These are phyloP conservation scores for Anethum foeniculum DNA, from an alignment of 140 eudicot genomes.

Conservation along the genomic window DNA sequence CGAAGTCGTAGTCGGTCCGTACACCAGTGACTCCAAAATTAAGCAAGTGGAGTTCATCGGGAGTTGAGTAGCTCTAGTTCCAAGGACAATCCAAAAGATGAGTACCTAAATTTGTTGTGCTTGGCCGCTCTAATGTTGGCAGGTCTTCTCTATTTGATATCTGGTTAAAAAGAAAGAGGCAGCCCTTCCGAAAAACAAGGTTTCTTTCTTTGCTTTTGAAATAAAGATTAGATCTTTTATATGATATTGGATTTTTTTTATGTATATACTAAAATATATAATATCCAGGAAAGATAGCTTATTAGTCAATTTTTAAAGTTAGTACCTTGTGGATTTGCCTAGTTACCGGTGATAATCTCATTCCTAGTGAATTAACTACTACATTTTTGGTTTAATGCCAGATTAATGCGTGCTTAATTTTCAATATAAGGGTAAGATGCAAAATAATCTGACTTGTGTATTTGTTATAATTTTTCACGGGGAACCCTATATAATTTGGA, in stretches of 20 bases:
- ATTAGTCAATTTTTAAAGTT: conserved; percentile 74
- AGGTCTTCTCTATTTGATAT: conserved; percentile 62
- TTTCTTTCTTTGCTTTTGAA: conserved; percentile 8
- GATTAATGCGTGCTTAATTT: background rate
- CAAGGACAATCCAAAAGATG: conserved; percentile 78
- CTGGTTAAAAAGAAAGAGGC: conserved; percentile 68
- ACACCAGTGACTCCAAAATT: conserved; percentile 60
- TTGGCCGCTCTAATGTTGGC: conserved; percentile 88
- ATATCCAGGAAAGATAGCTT: conserved; percentile 68
- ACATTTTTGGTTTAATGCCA: background rate
- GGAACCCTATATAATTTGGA: background rate
- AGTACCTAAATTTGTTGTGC: conserved; percentile 65
- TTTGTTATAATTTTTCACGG: background rate
- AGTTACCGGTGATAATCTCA: conserved; percentile 60
- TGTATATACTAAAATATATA: background rate
- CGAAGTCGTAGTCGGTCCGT: conserved; percentile 66
- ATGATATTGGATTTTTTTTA: background rate
- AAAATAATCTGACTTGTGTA: background rate
- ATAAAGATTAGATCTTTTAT: background rate
- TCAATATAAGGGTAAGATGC: background rate
- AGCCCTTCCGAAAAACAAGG: conserved; percentile 91
- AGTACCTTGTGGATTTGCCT: conserved; percentile 90
- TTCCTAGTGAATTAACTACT: background rate
- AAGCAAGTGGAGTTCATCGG: conserved; percentile 63
- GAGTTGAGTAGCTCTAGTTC: conserved; percentile 61